Evolutionary conservation across 2,329 filamentous ascomycete genomes (phyloP).

Genomic region (Xylaria sp.): DNA sequence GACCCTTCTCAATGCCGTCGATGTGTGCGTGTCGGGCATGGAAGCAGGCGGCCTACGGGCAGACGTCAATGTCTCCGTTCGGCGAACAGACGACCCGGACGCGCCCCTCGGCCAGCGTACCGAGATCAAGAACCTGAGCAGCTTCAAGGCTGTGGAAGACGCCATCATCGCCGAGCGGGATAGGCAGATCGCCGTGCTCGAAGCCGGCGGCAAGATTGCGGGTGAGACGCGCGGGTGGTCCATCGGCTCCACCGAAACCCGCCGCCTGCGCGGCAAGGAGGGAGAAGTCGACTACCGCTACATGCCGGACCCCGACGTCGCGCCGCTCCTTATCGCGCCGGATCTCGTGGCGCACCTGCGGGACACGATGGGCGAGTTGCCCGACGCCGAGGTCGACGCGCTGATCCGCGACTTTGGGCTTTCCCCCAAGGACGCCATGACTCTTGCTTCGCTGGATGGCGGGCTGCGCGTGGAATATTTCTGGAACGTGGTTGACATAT

Average conservation of each 20-base stretch:
- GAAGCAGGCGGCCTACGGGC: constrained; percentile 89
- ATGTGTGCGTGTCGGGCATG: constrained; percentile 91
- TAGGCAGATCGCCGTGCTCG: constrained; percentile 83
- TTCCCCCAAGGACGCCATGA: constrained; percentile 82
- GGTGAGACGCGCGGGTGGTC: constrained; percentile 96
- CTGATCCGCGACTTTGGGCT: constrained; percentile 73
- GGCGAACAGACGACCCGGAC: constrained; percentile 60
- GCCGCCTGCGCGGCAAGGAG: constrained; percentile 87
- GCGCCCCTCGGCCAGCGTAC: constrained; percentile 80
- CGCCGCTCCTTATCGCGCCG: constrained; percentile 77
- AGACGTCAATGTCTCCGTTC: constrained; percentile 94
- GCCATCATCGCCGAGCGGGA: constrained; percentile 92
- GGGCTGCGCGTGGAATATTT: constrained; percentile 87
- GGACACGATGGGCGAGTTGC: constrained; percentile 72
- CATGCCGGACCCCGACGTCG: constrained; percentile 95
- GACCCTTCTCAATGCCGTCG: constrained; percentile 78
- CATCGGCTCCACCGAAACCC: constrained; percentile 83
- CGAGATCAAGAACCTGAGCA: constrained; percentile 97
- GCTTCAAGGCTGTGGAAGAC: constrained; percentile 94
- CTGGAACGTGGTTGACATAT: constrained; percentile 67
- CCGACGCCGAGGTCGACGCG: constrained; percentile 74
- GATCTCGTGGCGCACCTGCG: constrained; percentile 74
- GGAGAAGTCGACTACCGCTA: constrained; percentile 98
- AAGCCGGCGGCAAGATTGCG: constrained; percentile 76
- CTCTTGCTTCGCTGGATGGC: constrained; percentile 79